phyloP scores from a whole-genome alignment of 164 flowering plant species.

The Magnolia sinica region DNA sequence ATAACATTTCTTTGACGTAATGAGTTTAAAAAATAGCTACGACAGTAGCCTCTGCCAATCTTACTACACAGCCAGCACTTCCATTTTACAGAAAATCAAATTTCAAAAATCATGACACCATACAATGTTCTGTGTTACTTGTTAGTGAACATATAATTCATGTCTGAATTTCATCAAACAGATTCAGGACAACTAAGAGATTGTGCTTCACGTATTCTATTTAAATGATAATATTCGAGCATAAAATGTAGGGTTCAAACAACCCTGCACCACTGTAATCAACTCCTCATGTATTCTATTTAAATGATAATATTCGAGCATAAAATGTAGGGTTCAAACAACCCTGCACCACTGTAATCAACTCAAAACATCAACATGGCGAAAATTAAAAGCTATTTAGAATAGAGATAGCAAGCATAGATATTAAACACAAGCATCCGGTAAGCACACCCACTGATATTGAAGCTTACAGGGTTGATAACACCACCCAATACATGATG shows the following conservation, averaged over 20 bases:
- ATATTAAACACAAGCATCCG: too few relatives aligned
- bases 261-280: neutral
- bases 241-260: neutral
- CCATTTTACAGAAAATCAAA: too few relatives aligned
- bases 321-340: neutral
- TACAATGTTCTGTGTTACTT: too few relatives aligned
- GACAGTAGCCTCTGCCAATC: too few relatives aligned
- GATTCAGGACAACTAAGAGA: neutral
- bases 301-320: neutral
- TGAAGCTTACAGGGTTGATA: conserved; percentile 76
- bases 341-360: neutral
- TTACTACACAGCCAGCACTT: too few relatives aligned
- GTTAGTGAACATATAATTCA: too few relatives aligned
- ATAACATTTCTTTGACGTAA: too few relatives aligned
- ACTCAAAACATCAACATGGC: neutral
- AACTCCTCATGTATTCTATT: neutral
- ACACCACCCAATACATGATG: conserved; percentile 91
- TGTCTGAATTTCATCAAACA: neutral
- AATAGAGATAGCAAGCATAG: neutral
- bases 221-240: neutral
- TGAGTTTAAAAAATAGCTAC: too few relatives aligned
- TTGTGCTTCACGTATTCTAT: neutral
- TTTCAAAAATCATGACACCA: too few relatives aligned
- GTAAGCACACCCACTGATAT: too few relatives aligned
- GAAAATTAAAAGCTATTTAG: neutral